Conservation (phyloP, 352 stramenopile genomes). For the Peronosclerospora sorghi region DNA sequence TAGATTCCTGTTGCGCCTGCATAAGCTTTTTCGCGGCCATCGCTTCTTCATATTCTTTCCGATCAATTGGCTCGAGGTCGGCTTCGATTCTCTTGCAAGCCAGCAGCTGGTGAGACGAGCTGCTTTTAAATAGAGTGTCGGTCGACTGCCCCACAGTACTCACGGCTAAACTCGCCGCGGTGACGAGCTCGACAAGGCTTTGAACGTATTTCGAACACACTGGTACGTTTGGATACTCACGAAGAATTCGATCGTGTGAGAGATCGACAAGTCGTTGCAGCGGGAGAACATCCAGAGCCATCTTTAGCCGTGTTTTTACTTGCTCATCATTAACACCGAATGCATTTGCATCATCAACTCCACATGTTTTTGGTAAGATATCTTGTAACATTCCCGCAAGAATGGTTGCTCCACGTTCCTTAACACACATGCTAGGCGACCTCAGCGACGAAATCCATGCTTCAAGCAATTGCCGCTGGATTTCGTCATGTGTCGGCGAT, state of each 20-base stretch:
- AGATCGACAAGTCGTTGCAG: slow-evolving; percentile 62
- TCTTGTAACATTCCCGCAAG: slow-evolving; percentile 67
- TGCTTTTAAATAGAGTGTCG: slow-evolving; percentile 38
- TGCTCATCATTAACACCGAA: slow-evolving; percentile 15
- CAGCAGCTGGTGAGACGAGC: slow-evolving; percentile 26
- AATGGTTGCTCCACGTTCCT: slow-evolving; percentile 74
- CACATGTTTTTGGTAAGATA: slow-evolving; percentile 42
- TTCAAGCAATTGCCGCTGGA: slow-evolving; percentile 57
- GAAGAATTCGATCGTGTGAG: slow-evolving; percentile 59
- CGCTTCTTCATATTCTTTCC: slow-evolving; percentile 58
- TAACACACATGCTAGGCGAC: slow-evolving; percentile 78
- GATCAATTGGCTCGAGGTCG: slow-evolving; percentile 55
- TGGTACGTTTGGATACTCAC: slow-evolving; percentile 62
- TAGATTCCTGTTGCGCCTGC: slow-evolving; percentile 26
- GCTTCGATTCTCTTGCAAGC: slow-evolving; percentile 52
- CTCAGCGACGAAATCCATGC: slow-evolving; percentile 79
- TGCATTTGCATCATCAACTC: slow-evolving; percentile 6
- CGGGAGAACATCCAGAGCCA: slow-evolving; percentile 41
- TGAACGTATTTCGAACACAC: slow-evolving; percentile 81
- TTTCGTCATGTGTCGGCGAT: slow-evolving; percentile 29
- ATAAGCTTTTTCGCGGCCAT: slow-evolving; percentile 29
- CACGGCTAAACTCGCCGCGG: slow-evolving; percentile 50
- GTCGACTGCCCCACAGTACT: slow-evolving; percentile 35
- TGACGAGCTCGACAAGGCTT: slow-evolving; percentile 75
- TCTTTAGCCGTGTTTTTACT: slow-evolving; percentile 20